Conservation (phyloP, 805 yeast species). For the Sungouiella thailandica region DNA sequence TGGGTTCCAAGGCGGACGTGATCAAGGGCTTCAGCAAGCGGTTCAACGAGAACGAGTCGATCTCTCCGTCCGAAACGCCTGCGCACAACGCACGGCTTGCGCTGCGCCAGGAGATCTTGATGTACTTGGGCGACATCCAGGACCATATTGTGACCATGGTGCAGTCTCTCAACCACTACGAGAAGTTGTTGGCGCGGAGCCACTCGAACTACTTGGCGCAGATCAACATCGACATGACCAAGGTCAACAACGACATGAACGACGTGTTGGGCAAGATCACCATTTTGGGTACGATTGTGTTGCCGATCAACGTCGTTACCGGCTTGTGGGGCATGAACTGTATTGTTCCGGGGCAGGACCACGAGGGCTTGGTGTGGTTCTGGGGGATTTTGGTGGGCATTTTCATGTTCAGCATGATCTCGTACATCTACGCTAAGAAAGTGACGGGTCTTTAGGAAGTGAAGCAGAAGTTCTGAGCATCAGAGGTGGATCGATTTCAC, state of each 20-base stretch:
- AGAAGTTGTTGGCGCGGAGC: slow-evolving; percentile 87
- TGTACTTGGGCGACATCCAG: slow-evolving; percentile 95
- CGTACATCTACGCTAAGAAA: slow-evolving; percentile 36
- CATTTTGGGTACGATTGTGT: slow-evolving; percentile 87
- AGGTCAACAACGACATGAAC: slow-evolving; percentile 93
- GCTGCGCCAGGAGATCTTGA: slow-evolving; percentile 71
- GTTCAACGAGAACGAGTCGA: slow-evolving; percentile 65
- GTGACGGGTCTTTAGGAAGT: slow-evolving; percentile 31
- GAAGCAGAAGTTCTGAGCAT: neutral
- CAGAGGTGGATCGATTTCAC: neutral
- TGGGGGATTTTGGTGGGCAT: slow-evolving; percentile 34
- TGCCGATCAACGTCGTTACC: slow-evolving; percentile 92
- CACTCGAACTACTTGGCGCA: slow-evolving; percentile 96
- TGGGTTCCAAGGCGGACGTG: slow-evolving; percentile 96
- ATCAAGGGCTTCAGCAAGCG: slow-evolving; percentile 91
- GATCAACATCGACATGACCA: slow-evolving; percentile 95
- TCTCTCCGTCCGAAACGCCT: slow-evolving; percentile 1
- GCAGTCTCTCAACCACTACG: slow-evolving; percentile 90
- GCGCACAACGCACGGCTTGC: slow-evolving; percentile 32
- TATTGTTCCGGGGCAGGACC: slow-evolving; percentile 84
- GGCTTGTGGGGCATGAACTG: slow-evolving; percentile 99
- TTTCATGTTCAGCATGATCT: slow-evolving; percentile 28
- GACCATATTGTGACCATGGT: slow-evolving; percentile 98
- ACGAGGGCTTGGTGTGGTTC: slow-evolving; percentile 38
- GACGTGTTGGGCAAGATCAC: slow-evolving; percentile 93